Evolutionary conservation across 1,284 basidiomycete species (phyloP).

Genomic region (Irpex sp.): DNA sequence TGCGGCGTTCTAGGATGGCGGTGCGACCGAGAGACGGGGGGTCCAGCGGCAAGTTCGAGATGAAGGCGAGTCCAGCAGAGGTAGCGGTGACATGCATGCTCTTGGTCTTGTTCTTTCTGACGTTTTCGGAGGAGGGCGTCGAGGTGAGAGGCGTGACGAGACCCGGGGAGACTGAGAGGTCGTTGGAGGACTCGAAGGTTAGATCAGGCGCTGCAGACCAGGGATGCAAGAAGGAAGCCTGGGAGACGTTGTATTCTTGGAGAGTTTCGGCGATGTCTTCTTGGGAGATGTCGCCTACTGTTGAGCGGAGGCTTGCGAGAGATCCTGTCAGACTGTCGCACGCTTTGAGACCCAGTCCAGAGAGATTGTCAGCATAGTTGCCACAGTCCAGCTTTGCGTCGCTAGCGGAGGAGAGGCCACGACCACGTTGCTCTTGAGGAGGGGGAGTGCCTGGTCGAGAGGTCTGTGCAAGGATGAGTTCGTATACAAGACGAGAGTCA

Average conservation of each 20-base stretch:
- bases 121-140: conserved; percentile 6
- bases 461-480: neutral
- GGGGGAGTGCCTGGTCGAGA: neutral
- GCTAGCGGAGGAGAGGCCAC: neutral
- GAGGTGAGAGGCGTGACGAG: conserved; percentile 7
- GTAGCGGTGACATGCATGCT: conserved; percentile 8
- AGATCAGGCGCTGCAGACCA: neutral
- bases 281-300: neutral
- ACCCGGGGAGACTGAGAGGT: neutral
- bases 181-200: conserved; percentile 4
- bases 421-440: neutral
- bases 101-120: conserved; percentile 6
- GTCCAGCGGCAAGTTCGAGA: neutral
- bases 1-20: neutral
- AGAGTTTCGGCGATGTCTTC: neutral
- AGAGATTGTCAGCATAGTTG: neutral
- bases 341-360: neutral
- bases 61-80: neutral
- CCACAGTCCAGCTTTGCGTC: neutral
- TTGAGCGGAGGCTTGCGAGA: neutral
- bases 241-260: neutral
- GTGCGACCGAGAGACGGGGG: neutral
- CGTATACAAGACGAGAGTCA: neutral
- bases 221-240: neutral
- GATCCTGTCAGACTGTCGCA: neutral